Percentiles rank a stretch among this genome's conserved stretches.
Conservation (phyloP, 139 green algal genomes). For the Zygnema circumcarinatum region DNA sequence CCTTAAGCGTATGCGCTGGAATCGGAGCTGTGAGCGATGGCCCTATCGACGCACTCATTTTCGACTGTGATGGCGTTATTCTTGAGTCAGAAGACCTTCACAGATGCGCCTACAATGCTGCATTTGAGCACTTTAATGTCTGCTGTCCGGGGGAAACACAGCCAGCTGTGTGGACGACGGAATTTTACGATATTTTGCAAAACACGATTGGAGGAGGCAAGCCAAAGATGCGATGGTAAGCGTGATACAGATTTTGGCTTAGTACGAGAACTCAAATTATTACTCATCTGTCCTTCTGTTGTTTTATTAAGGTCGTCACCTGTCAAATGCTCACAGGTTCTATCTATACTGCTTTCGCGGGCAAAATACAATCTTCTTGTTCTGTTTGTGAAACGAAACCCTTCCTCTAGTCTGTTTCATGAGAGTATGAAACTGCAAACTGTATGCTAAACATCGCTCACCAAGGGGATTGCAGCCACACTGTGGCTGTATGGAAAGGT, state of each 20-base stretch:
- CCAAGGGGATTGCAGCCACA: no score
- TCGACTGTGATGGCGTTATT: slow-evolving; percentile 91
- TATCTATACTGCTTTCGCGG: neutral
- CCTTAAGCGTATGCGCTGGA: no score
- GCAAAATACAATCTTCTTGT: no score
- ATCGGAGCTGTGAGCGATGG: neutral
- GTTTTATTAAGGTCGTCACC: neutral
- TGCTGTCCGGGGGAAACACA: slow-evolving; percentile 29
- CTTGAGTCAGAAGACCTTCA: slow-evolving; percentile 92
- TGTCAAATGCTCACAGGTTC: neutral
- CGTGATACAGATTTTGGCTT: neutral
- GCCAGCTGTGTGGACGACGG: slow-evolving; percentile 72
- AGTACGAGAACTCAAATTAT: neutral
- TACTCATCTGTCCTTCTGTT: neutral
- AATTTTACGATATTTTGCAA: slow-evolving; percentile 90
- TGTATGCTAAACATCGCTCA: no score
- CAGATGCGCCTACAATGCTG: slow-evolving; percentile 86
- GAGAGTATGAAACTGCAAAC: no score
- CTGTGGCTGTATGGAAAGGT: no score
- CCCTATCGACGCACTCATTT: slow-evolving; percentile 71
- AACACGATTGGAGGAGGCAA: slow-evolving; percentile 88
- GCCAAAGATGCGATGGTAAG: slow-evolving; percentile 91
- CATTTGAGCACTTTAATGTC: slow-evolving; percentile 84
- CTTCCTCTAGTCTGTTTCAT: no score
- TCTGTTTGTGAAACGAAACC: no score